These are phyloP conservation scores for Clarireedia homoeocarpa DNA, from an alignment of 2,329 filamentous ascomycete species.

Conservation along the genomic window DNA sequence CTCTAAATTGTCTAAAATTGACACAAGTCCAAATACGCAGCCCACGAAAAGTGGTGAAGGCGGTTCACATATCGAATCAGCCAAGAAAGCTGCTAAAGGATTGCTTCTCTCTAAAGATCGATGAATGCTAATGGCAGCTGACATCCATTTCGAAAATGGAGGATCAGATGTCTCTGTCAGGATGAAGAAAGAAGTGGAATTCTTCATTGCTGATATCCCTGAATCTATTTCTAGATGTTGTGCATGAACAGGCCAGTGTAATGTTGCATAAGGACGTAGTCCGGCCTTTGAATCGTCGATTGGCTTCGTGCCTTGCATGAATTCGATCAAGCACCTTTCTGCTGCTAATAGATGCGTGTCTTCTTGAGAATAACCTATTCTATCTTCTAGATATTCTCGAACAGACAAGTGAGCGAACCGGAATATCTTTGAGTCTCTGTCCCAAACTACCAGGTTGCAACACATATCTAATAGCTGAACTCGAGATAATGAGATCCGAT, in stretches of 20 bases:
- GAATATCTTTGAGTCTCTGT: constrained; percentile 9
- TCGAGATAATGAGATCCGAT: neutral
- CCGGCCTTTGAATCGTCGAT: neutral
- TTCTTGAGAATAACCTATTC: neutral
- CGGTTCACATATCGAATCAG: too few relatives aligned
- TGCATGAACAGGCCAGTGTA: neutral
- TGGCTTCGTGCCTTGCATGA: neutral
- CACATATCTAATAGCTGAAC: constrained; percentile 10
- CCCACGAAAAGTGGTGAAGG: too few relatives aligned
- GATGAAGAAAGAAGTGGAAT: too few relatives aligned
- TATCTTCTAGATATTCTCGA: constrained; percentile 11
- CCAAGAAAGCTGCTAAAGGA: too few relatives aligned
- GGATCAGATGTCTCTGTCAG: too few relatives aligned
- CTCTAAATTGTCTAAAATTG: too few relatives aligned
- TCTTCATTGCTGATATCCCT: too few relatives aligned
- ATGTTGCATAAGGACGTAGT: neutral
- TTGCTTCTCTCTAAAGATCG: too few relatives aligned
- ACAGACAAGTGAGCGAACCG: constrained; percentile 14
- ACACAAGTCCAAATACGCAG: too few relatives aligned
- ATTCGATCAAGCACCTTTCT: constrained; percentile 8
- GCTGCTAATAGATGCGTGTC: neutral
- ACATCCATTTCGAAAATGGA: too few relatives aligned
- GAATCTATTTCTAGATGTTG: too few relatives aligned
- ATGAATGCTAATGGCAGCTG: too few relatives aligned
- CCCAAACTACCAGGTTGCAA: constrained; percentile 12